Conservation (phyloP, 805 yeast species). For the Lipomyces anomalus region DNA sequence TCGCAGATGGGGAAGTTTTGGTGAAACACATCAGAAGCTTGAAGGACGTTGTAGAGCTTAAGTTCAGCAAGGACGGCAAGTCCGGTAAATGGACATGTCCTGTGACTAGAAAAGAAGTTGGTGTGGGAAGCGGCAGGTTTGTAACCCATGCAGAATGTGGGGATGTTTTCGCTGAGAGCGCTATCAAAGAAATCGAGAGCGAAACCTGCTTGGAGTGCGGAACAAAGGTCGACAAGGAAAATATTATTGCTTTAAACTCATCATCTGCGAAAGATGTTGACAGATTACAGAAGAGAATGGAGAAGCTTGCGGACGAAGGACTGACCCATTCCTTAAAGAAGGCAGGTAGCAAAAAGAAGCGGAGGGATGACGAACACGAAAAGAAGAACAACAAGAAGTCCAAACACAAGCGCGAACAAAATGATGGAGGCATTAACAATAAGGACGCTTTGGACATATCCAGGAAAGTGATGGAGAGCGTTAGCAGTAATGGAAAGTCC, state of each 20-base stretch:
- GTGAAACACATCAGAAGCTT: slow-evolving; percentile 36
- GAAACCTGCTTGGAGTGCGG: slow-evolving; percentile 37
- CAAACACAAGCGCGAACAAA: not conserved
- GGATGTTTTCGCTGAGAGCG: slow-evolving; percentile 28
- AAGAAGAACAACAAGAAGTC: not conserved
- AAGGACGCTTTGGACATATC: not conserved
- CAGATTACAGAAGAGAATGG: slow-evolving; percentile 10
- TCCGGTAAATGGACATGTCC: slow-evolving; percentile 36
- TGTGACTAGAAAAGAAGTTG: slow-evolving; percentile 36
- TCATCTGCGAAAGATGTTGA: slow-evolving; percentile 6
- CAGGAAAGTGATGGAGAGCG: not conserved
- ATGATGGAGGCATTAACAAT: not conserved
- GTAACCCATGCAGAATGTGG: slow-evolving; percentile 42
- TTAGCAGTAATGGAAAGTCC: not conserved
- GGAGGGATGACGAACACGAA: slow-evolving; percentile 8
- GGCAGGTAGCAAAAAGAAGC: slow-evolving; percentile 3
- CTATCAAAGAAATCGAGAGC: slow-evolving; percentile 19
- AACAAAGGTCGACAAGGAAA: slow-evolving; percentile 22
- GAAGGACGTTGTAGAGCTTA: slow-evolving; percentile 43
- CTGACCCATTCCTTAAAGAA: slow-evolving; percentile 18
- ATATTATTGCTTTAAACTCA: slow-evolving; percentile 40
- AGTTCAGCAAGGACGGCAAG: slow-evolving; percentile 25
- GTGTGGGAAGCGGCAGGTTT: slow-evolving; percentile 36
- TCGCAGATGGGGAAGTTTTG: slow-evolving; percentile 28
- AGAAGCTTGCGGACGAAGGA: slow-evolving; percentile 7